Conservation (phyloP, 148 eudicot species). For the Silene latifolia region DNA sequence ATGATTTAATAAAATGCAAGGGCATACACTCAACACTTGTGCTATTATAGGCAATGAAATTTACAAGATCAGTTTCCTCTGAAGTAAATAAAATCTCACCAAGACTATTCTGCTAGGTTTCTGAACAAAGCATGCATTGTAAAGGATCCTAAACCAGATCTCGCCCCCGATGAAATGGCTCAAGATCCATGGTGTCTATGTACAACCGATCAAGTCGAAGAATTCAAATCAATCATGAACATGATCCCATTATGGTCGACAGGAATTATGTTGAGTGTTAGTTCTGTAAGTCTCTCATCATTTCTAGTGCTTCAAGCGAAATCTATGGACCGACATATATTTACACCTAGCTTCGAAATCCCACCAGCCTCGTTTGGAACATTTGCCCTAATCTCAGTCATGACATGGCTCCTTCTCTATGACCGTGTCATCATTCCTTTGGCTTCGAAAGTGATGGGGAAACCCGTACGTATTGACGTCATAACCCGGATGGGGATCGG, state of each 20-base stretch:
- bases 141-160: constrained; percentile 15
- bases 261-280: constrained; percentile 26
- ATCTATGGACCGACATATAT: constrained; percentile 39
- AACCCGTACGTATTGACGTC: constrained; percentile 18
- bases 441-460: constrained; percentile 25
- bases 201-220: constrained; percentile 34
- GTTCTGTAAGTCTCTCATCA: constrained; percentile 16
- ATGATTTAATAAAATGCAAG: too few species aligned
- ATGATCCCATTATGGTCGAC: constrained; percentile 34
- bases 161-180: constrained; percentile 10
- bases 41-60: too few species aligned
- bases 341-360: constrained; percentile 33
- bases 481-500: constrained; percentile 38
- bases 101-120: constrained; percentile 17
- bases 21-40: too few species aligned
- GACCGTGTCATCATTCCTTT: constrained; percentile 41
- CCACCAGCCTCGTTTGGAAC: constrained; percentile 39
- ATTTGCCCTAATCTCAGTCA: constrained; percentile 24
- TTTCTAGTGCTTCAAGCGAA: constrained; percentile 41
- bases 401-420: constrained; percentile 34
- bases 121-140: constrained; percentile 37
- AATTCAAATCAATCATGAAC: constrained; percentile 26
- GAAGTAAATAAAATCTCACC: background rate
- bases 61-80: background rate
- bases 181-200: constrained; percentile 29